Conservation (phyloP, 805 yeast species). For the Yamadazyma takamatsuzukensis region DNA sequence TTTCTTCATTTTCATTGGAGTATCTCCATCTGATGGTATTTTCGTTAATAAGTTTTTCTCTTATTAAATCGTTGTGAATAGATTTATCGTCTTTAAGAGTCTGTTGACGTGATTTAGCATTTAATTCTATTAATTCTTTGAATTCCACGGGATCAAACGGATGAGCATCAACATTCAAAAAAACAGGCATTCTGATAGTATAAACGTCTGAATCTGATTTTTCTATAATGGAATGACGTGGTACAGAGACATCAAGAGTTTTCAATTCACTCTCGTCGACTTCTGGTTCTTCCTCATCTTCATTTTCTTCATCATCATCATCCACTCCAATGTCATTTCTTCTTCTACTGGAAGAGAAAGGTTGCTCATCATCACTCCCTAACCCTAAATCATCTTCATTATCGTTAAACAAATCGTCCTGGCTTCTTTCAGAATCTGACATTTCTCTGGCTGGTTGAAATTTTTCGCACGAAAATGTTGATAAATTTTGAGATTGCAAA, state of each 20-base stretch:
- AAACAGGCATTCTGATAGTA: slow-evolving; percentile 73
- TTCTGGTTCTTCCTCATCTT: slow-evolving; percentile 30
- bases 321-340: slow-evolving; percentile 6
- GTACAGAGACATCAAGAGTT: slow-evolving; percentile 37
- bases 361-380: slow-evolving; percentile 8
- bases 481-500: too few relatives aligned
- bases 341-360: slow-evolving; percentile 4
- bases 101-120: slow-evolving; percentile 21
- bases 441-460: too few relatives aligned
- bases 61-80: slow-evolving; percentile 44
- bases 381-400: slow-evolving; percentile 14
- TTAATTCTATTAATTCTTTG: slow-evolving; percentile 45
- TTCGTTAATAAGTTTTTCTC: slow-evolving; percentile 66
- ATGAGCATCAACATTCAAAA: slow-evolving; percentile 74
- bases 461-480: too few relatives aligned
- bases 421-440: slow-evolving; percentile 12
- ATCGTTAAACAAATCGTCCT: slow-evolving; percentile 1
- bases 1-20: slow-evolving; percentile 66
- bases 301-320: slow-evolving; percentile 19
- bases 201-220: slow-evolving; percentile 34
- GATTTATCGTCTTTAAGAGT: slow-evolving; percentile 32
- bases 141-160: slow-evolving; percentile 80
- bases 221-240: slow-evolving; percentile 46
- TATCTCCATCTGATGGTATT: slow-evolving; percentile 95
- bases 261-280: slow-evolving; percentile 32